Evolutionary conservation across 768 basidiomycete genomes (phyloP).

Genomic region (Amanita thiersii): DNA sequence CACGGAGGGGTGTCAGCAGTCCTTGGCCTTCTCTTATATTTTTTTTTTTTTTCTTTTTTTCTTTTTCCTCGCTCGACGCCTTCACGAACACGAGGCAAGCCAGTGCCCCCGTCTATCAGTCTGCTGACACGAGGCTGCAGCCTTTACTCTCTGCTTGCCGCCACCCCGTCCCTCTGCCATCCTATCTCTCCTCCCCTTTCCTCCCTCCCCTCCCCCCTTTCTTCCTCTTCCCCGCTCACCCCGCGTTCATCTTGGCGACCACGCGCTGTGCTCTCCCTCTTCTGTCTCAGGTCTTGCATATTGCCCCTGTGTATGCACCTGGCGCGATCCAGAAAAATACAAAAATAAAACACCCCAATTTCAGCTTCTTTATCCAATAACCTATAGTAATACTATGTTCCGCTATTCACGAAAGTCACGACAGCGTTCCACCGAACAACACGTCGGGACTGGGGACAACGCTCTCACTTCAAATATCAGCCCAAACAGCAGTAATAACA

Average conservation of each 20-base stretch:
- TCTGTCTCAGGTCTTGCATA: background rate
- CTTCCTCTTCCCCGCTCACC: background rate
- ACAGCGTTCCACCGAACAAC: constrained; percentile 22
- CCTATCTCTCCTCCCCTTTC: background rate
- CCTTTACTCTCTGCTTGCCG: background rate
- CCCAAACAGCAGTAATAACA: constrained; percentile 17
- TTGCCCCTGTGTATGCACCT: constrained; percentile 2
- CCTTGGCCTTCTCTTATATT: too few species aligned
- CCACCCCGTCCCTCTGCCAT: background rate
- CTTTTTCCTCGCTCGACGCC: background rate
- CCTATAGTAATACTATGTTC: constrained; percentile 15
- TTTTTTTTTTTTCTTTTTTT: background rate
- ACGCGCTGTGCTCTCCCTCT: background rate
- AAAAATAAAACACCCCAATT: constrained; percentile 13
- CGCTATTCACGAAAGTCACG: constrained; percentile 30
- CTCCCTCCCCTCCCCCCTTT: background rate
- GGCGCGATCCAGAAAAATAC: background rate
- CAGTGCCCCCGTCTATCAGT: background rate
- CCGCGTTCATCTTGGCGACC: background rate
- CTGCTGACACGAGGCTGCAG: constrained; percentile 3
- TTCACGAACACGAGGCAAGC: constrained; percentile 8
- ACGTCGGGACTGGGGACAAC: constrained; percentile 11
- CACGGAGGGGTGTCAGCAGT: background rate
- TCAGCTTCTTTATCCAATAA: constrained; percentile 16
- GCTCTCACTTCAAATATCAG: constrained; percentile 16